Evolutionary conservation across 192 early-diverging fungal species (phyloP), one percentile per base, ranked within the genome.

Genomic region (Coemansia pectinata): DNA sequence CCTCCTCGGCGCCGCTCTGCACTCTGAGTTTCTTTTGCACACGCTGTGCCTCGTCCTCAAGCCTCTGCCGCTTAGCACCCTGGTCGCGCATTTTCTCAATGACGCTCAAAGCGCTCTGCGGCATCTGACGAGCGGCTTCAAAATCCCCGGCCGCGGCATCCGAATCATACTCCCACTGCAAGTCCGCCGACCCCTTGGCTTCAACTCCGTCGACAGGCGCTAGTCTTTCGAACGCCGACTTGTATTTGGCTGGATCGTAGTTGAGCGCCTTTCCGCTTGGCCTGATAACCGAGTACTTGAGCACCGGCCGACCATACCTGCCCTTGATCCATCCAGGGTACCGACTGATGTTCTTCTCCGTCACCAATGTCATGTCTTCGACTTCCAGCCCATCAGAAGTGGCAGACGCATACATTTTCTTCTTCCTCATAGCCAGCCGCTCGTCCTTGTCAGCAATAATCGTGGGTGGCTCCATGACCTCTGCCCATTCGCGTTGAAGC

Each of bases 231-330:
- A 89, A 77, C 57, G 81, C 88, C 62, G 90, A 84, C 71, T 90
- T 91, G 75, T 90, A 87, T 61, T 87, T 84, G 6, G 81, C 74
- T 2, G 91, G 91, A 42, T 94, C 91, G 65, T 86, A 88, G 11
- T 84, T 87, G 72, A 94, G 82, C 76, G 44, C 59, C 52, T 84
- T 84, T 9, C 89, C 87, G 66, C 88, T 83, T 21, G 74, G 72
- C 67, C 75, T 87, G 27, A 81, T 72, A 25, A 91, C 50, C n/a
- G 85, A 83, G 83, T 91, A 86, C 41, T 90, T 87, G 8, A 91
- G 81, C 47, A 93, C 89, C 9, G 89, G 90, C 23, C 91, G 86
- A 64, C 88, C 89, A 79, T 90, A 93, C 38, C 88, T 69, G 17
- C 88, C 87, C 65, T 85, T 78, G 59, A 86, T 86, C 92, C 93